A percentile compares a stretch with the other conserved stretches of the same genome.
These are phyloP conservation scores for Metarhizium guizhouense DNA, from an alignment of 2,329 filamentous ascomycete genomes.

Conservation along the genomic window DNA sequence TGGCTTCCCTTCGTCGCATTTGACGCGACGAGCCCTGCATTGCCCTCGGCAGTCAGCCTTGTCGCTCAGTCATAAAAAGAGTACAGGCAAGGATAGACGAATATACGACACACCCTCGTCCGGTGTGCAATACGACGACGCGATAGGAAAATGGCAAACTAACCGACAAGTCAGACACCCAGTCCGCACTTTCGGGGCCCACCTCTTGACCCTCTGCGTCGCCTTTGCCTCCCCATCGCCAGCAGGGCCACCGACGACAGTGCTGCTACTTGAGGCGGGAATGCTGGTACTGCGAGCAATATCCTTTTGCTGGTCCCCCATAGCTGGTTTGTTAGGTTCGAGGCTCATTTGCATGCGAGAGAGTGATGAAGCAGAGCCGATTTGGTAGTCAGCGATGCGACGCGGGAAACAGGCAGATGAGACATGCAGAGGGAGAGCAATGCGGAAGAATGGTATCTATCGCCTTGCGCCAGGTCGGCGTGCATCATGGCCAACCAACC, in stretches of 20 bases:
- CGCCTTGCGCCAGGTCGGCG: not conserved
- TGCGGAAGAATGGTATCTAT: not conserved
- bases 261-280: not conserved
- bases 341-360: not conserved
- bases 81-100: not conserved
- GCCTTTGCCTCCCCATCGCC: not conserved
- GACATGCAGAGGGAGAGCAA: not conserved
- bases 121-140: not conserved
- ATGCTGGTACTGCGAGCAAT: not conserved
- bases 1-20: conserved; percentile 4
- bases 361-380: not conserved
- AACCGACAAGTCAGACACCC: conserved; percentile 5
- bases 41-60: not conserved
- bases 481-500: not conserved
- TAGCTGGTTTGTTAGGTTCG: not conserved
- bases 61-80: not conserved
- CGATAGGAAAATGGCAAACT: not conserved
- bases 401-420: too few species aligned
- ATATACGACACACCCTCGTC: not conserved
- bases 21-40: conserved; percentile 1
- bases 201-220: conserved; percentile 5
- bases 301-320: not conserved
- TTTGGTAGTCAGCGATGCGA: too few species aligned
- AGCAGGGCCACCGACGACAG: not conserved
- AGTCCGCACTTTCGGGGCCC: conserved; percentile 5